Base-by-base conservation (phyloP, 2,329 filamentous ascomycete species). In the Blastomyces parvus region DNA sequence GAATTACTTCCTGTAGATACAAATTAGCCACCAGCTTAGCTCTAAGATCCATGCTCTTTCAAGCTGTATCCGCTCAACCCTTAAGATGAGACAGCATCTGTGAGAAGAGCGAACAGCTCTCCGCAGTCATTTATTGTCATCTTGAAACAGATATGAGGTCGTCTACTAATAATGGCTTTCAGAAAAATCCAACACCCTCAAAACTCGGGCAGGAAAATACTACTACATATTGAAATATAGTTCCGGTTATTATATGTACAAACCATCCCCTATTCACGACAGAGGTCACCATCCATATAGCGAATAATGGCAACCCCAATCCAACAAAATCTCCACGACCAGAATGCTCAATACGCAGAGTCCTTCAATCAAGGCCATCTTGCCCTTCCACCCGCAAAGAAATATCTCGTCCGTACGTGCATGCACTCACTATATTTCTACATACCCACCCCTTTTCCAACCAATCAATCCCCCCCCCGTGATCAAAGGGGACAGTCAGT, bases 321-420 rank as follows among this genome's bases (percentile, higher is more conserved):
- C 62, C 82, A 84, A 68, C 73, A 82, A 66, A 84, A 85, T 64
- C 73, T 88, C 27, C 77, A 82, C 62, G 72, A 79, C 57, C 81
- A 81, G 58, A 89, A 89, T 72, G 80, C 78, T 40, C 74, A 79
- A 40, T 86, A 87, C 69, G 81, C 79, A 4, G 74, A 79, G 2
- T 75, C 72, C 2, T 92, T 91, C 74, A 84, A 79, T n/a, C 80
- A 89, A 65, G 88, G 86, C 19, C 67, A 86, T 65, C 81, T 91
- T 4, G 81, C 84, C 0, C 81, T 91, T 1, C 87, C 88, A 0
- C 89, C 89, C 0, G 84, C 84, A 11, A 88, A 88, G 76, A 83
- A 87, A 69, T 89, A 89, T 70, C 78, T 85, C 8, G 78, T 88
- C 66, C 74, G 86, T 87, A 80, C 42, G 78, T 71, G 27, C 6